Base-by-base conservation (phyloP, 495 filamentous ascomycete species). In the Penicillium canescens region DNA sequence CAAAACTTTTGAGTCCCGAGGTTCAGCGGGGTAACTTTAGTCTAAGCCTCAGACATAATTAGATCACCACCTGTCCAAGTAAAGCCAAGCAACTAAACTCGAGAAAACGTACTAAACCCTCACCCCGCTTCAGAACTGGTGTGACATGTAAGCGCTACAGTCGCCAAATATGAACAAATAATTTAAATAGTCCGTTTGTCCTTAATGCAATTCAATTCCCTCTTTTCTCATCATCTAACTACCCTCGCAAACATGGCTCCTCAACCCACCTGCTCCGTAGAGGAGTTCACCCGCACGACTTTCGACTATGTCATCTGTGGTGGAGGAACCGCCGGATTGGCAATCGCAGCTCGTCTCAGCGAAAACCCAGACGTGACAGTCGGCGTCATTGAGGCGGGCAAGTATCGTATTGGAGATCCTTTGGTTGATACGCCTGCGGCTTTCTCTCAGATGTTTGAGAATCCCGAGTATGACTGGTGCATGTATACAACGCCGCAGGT, bases 401-500 rank as follows among this genome's bases (percentile, higher is more conserved):
- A 70, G 31, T 72, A 80, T 59, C 73, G 66, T 18, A 65, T 64
- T n/a, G 56, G 68, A 3, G 76, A 85, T 52, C 74, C 73, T 0
- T 26, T 72, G 28, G 67, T 83, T n/a, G 65, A 72, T 23, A 71
- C 67, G 0, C 82, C 81, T 0, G 78, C 73, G 9, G 61, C 73
- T 1, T 73, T 78, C 24, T 56, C 63, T 1, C 73, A 65, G 7
- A 65, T 75, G 31, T 73, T 77, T 46, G 76, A 73, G 34, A 74
- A 82, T 42, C 67, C 75, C 0, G 73, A 81, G 20, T 83, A 80
- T 57, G 82, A 84, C 54, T 87, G 82, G 83, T 77, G 77, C 33
- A 71, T 81, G 48, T 68, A 66, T 16, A 80, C 81, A 1, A 63
- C 69, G 8, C 82, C 82, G 4, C 82, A 86, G 68, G 76, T 80